phyloP scores from a whole-genome alignment of 2,329 filamentous ascomycete genomes.

The Rutstroemia sp. region DNA sequence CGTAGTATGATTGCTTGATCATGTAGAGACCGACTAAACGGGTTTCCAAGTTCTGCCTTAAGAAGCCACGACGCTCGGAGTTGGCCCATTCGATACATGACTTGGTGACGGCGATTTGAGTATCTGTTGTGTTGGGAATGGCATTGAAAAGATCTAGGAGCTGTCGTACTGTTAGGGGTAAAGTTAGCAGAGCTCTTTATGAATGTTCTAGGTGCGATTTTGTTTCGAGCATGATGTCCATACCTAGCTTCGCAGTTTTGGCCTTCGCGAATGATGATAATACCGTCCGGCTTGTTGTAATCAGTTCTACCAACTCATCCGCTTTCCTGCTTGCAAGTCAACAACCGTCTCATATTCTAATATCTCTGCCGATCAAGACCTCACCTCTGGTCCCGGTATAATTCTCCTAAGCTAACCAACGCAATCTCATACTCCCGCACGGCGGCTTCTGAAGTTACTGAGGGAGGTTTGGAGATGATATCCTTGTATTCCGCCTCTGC shows the following conservation, averaged over 20 bases:
- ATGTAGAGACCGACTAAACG: constrained; percentile 91
- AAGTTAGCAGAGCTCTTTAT: not conserved
- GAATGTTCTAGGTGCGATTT: not conserved
- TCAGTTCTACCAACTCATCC: constrained; percentile 79
- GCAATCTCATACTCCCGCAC: constrained; percentile 88
- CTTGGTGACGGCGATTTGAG: constrained; percentile 90
- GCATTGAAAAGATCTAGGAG: constrained; percentile 90
- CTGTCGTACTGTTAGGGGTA: constrained; percentile 66
- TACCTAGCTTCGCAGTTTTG: constrained; percentile 97
- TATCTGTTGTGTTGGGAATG: constrained; percentile 91
- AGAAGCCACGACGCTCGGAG: constrained; percentile 86
- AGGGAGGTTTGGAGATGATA: constrained; percentile 77
- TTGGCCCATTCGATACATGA: constrained; percentile 99
- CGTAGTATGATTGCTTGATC: constrained; percentile 96
- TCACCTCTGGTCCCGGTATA: constrained; percentile 84
- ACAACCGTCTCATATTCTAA: constrained; percentile 12
- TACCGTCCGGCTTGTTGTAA: constrained; percentile 82
- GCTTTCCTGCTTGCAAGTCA: constrained; percentile 51
- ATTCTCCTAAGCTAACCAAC: constrained; percentile 79
- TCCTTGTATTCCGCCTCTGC: constrained; percentile 85
- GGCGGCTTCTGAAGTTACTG: constrained; percentile 73
- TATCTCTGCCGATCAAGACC: constrained; percentile 23
- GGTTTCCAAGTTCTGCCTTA: constrained; percentile 96
- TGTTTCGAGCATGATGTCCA: constrained; percentile 24
- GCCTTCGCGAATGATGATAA: constrained; percentile 97